phyloP scores from a whole-genome alignment of 108 stramenopile genomes.

The Poteriospumella lacustris region DNA sequence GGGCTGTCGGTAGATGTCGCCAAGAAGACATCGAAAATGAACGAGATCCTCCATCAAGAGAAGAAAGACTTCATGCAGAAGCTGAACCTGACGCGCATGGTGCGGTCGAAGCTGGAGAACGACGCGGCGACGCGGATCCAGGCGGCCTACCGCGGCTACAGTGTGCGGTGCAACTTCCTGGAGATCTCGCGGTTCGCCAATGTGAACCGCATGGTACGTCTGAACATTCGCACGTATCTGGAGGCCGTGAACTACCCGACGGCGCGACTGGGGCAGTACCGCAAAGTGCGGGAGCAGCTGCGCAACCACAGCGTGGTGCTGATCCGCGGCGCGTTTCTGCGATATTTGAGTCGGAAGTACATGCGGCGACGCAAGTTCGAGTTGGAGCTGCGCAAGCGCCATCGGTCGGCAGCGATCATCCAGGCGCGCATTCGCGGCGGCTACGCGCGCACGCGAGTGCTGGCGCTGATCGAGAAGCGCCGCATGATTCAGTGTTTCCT shows the following conservation, averaged over 20 bases:
- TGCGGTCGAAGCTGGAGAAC: neutral
- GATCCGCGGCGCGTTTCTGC: neutral
- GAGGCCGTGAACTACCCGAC: neutral
- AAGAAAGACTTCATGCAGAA: constrained; percentile 12
- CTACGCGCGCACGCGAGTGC: neutral
- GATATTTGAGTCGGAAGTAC: constrained; percentile 11
- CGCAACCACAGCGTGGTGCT: neutral
- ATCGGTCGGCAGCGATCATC: neutral
- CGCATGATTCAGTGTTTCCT: neutral
- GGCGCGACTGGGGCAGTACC: neutral
- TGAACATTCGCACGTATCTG: neutral
- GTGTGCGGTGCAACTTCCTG: neutral
- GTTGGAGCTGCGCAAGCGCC: neutral
- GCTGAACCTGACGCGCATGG: neutral
- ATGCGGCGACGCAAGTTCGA: neutral
- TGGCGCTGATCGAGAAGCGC: neutral
- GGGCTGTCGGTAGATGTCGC: neutral
- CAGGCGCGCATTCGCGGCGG: neutral
- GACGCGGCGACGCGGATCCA: neutral
- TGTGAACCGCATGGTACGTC: neutral
- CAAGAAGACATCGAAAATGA: neutral
- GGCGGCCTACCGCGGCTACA: neutral
- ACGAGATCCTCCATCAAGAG: constrained; percentile 8
- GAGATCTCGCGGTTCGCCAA: neutral
- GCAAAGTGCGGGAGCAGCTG: neutral